A percentile compares a stretch with the other conserved stretches of the same genome.
Conservation (phyloP, 75 land plant genomes). For the Cunninghamia lanceolata region DNA sequence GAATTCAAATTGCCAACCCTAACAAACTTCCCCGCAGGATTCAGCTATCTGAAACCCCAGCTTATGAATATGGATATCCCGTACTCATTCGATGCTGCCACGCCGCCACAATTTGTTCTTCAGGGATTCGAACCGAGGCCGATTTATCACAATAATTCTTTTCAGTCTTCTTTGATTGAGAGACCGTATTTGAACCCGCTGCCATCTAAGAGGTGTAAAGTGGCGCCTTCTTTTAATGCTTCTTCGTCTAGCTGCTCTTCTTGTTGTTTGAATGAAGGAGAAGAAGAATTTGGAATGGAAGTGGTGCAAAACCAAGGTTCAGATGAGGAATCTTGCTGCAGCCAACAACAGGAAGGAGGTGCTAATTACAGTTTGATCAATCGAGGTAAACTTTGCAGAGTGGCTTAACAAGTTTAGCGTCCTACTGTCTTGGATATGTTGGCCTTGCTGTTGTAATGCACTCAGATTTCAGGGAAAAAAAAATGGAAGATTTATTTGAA, state of each 20-base stretch:
- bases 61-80: not conserved
- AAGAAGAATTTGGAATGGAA: not conserved
- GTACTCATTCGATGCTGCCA: not conserved
- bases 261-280: not conserved
- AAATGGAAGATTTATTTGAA: not conserved
- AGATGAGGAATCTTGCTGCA: not conserved
- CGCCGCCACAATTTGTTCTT: not conserved
- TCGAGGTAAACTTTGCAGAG: not conserved
- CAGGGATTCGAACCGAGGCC: not conserved
- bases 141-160: not conserved
- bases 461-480: not conserved
- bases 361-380: not conserved
- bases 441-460: not conserved
- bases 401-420: constrained; percentile 27
- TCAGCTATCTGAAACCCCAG: too few species aligned
- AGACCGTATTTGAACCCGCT: not conserved
- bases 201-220: not conserved
- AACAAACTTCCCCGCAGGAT: too few species aligned
- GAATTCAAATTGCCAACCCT: too few species aligned
- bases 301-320: not conserved
- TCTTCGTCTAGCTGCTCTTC: not conserved
- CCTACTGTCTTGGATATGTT: not conserved
- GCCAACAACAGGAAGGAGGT: not conserved
- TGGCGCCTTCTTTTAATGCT: constrained; percentile 1
- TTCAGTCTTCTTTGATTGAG: not conserved